A percentile compares a stretch with the other conserved stretches of the same genome.
These are phyloP conservation scores for Candida sp. DNA, from an alignment of 1,139 yeast species.

Conservation along the genomic window DNA sequence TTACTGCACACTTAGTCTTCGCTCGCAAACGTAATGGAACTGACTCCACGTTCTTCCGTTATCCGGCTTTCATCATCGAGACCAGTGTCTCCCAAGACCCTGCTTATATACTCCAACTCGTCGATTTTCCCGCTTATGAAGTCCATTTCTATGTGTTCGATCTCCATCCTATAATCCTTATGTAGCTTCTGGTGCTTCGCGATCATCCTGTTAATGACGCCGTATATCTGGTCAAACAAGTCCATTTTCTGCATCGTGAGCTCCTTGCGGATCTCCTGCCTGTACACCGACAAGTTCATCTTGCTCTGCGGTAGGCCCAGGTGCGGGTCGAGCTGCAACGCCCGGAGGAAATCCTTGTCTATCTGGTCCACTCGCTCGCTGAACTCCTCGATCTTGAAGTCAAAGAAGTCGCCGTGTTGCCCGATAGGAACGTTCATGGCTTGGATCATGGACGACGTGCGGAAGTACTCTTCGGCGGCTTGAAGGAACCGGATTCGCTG, in stretches of 20 bases:
- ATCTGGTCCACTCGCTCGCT: background rate
- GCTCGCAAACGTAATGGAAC: background rate
- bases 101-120: background rate
- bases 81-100: background rate
- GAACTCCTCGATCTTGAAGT: conserved; percentile 1
- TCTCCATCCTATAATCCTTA: background rate
- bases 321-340: background rate
- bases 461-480: conserved; percentile 1
- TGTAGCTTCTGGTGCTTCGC: background rate
- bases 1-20: background rate
- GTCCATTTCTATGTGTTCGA: background rate
- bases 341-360: background rate
- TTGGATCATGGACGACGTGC: conserved; percentile 1
- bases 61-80: background rate
- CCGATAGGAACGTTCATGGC: background rate
- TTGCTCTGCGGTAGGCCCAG: background rate
- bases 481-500: background rate
- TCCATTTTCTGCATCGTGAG: background rate
- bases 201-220: background rate
- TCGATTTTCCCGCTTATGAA: conserved; percentile 2
- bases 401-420: background rate
- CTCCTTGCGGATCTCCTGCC: conserved; percentile 1
- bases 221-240: background rate
- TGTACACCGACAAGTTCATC: background rate
- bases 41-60: background rate